Evolutionary conservation across 1,284 basidiomycete genomes (phyloP).

Genomic region (Naganishia albida): DNA sequence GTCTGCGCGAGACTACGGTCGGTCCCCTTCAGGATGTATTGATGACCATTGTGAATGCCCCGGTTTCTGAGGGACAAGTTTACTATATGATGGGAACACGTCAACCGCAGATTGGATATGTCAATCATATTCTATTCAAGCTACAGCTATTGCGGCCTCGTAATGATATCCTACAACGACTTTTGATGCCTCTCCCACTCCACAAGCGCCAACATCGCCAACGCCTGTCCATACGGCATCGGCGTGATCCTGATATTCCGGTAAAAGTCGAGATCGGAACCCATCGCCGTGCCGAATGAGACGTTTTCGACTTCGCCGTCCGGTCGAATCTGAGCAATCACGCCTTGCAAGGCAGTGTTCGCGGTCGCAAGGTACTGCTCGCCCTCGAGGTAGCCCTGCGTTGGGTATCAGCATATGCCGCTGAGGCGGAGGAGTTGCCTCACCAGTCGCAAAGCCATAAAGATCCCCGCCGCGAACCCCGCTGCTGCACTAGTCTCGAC

Average conservation of each 20-base stretch:
- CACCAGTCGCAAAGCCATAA: constrained; percentile 60
- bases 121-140: too few relatives aligned
- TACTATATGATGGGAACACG: too few relatives aligned
- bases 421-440: constrained; percentile 16
- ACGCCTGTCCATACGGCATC: constrained; percentile 67
- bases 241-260: constrained; percentile 62
- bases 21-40: too few relatives aligned
- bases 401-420: neutral
- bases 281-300: constrained; percentile 65
- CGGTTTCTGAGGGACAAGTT: too few relatives aligned
- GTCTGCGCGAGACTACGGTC: too few relatives aligned
- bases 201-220: constrained; percentile 57
- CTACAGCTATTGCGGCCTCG: too few relatives aligned
- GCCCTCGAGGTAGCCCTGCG: constrained; percentile 50
- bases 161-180: neutral
- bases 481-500: constrained; percentile 65
- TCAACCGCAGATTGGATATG: too few relatives aligned
- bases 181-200: constrained; percentile 47
- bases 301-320: constrained; percentile 62
- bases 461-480: constrained; percentile 65
- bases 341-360: constrained; percentile 59
- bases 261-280: constrained; percentile 61
- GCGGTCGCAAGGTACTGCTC: constrained; percentile 57
- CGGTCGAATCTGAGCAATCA: constrained; percentile 61
- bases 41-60: too few relatives aligned